Base-by-base conservation (phyloP, 768 basidiomycete genomes). In the Mycena maculata region DNA sequence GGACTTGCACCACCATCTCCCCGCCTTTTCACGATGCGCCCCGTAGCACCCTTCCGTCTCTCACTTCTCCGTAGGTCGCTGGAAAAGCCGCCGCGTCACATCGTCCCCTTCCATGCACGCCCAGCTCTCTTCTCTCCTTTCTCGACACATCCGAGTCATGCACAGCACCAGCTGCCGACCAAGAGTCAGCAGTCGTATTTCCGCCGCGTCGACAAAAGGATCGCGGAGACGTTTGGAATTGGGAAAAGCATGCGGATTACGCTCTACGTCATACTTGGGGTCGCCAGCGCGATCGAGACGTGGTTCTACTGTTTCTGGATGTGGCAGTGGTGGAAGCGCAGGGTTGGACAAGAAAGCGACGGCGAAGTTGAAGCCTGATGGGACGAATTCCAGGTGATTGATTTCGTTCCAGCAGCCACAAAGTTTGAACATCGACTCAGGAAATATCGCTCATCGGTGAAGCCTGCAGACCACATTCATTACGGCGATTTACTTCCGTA, bases 251-350 rank as follows among this genome's bases (percentile, higher is more conserved):
- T 61, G 60, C 50, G 60, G n/a, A 42, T 61, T 45, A 45, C 30
- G 20, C 49, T 61, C 16, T 61, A 61, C 41, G 60, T 33, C 22
- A 61, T 61, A 42, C 36, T 52, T n/a, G 60, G 60, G n/a, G 50
- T 33, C 41, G 30, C 41, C 50, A 61, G 49, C 39, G 38, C 60
- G 25, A 31, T 61, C 41, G 60, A 61, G 60, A 61, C 60, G 30
- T 61, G 60, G 60, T 61, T 61, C 50, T 61, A 61, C 36, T 61
- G 49, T 27, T 61, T 61, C 42, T 61, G 60, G 60, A 16, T 41
- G 20, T 52, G 50, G n/a, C 49, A 61, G 39, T 61, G 60, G 60
- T 61, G 60, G 60, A 41, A 52, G 27, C 60, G 60, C 27, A 39
- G 47, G 44, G 36, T 36, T 54, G 53, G 33, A 38, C 36, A n/a